Percentiles rank a stretch among this genome's conserved stretches.
These are phyloP conservation scores for Musa troglodytarum DNA, from an alignment of 176 grass and related monocot genomes.

Conservation along the genomic window DNA sequence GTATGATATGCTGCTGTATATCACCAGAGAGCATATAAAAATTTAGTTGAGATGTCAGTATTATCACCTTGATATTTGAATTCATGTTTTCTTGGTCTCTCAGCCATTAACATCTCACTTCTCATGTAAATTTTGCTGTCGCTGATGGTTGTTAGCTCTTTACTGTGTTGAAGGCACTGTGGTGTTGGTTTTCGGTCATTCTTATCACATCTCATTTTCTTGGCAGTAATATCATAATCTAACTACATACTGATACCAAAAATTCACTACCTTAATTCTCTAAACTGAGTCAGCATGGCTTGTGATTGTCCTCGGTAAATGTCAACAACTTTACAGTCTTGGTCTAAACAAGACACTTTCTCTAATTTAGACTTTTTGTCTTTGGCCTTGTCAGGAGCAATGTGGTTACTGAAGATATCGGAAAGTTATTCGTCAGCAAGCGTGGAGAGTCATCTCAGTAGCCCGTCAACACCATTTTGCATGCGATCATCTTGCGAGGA, in stretches of 20 bases:
- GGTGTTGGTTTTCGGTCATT: too few relatives aligned
- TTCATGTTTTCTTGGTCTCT: too few relatives aligned
- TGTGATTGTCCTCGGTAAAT: background rate
- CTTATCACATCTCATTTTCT: background rate
- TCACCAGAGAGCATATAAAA: too few relatives aligned
- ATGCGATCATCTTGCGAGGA: background rate
- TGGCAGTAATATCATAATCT: background rate
- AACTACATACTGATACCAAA: background rate
- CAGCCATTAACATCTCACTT: too few relatives aligned
- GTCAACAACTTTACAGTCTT: too few relatives aligned
- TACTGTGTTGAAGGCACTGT: too few relatives aligned
- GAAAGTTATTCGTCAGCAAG: slow-evolving; percentile 69
- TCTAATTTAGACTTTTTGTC: background rate
- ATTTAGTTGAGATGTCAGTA: too few relatives aligned
- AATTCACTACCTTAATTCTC: background rate
- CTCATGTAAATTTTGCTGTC: too few relatives aligned
- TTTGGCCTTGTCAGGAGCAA: slow-evolving; percentile 65
- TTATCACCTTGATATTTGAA: too few relatives aligned
- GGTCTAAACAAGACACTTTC: background rate
- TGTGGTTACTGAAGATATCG: slow-evolving; percentile 91
- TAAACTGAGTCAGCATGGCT: background rate
- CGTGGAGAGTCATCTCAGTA: slow-evolving; percentile 31
- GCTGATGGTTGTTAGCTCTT: too few relatives aligned
- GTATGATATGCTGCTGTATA: too few relatives aligned
- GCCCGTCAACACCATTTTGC: background rate